A percentile compares a stretch with the other conserved stretches of the same genome.
Conservation (phyloP, 805 yeast genomes). For the Wickerhamiella spandovensis region DNA sequence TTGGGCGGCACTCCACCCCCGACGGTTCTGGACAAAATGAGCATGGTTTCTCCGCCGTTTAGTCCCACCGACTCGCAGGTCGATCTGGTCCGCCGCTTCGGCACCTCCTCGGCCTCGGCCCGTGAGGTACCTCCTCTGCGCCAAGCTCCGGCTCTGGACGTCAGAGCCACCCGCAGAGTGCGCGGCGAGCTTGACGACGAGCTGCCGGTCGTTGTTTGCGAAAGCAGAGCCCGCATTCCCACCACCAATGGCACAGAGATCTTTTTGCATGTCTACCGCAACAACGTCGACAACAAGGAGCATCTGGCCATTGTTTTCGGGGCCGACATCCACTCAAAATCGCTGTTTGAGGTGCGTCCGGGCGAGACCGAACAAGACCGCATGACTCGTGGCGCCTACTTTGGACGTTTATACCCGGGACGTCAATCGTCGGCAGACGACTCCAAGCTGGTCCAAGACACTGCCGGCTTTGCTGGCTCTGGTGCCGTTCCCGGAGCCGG, state of each 20-base stretch:
- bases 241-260: conserved; percentile 93
- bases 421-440: neutral
- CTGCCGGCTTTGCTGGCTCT: neutral
- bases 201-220: conserved; percentile 70
- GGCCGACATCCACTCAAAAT: conserved; percentile 68
- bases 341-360: conserved; percentile 46
- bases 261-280: conserved; percentile 76
- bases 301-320: conserved; percentile 97
- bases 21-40: conserved; percentile 16
- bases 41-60: conserved; percentile 25
- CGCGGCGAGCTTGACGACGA: conserved; percentile 13
- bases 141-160: neutral
- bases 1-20: conserved; percentile 1
- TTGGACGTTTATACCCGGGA: conserved; percentile 84
- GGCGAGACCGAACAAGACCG: conserved; percentile 82
- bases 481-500: too few relatives aligned
- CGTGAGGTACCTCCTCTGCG: neutral
- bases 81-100: conserved; percentile 9
- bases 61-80: conserved; percentile 19
- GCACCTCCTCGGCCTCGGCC: neutral
- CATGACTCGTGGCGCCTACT: conserved; percentile 97
- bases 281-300: conserved; percentile 79
- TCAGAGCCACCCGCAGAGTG: conserved; percentile 4
- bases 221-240: conserved; percentile 92
- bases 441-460: neutral